A percentile compares a stretch with the other conserved stretches of the same genome.
phyloP scores from a whole-genome alignment of 192 early-diverging fungal species.

The Funneliformis geosporum region DNA sequence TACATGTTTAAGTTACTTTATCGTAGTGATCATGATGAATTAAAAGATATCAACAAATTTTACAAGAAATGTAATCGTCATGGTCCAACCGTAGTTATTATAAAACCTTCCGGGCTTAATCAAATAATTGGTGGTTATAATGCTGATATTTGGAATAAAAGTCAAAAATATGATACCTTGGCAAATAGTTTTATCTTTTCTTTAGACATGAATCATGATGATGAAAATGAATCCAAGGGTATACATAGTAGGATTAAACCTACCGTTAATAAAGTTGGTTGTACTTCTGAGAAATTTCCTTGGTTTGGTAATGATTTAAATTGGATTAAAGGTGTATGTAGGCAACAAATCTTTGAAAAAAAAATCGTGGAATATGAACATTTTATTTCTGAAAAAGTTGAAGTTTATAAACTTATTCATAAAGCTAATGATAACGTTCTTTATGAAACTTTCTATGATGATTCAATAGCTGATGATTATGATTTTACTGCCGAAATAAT shows the following conservation, averaged over 20 bases:
- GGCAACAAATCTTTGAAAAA: not conserved
- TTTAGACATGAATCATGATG: not conserved
- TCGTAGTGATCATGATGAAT: conserved; percentile 14
- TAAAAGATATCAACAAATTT: not conserved
- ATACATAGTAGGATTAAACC: not conserved
- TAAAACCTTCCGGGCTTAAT: not conserved
- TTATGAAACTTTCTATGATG: not conserved
- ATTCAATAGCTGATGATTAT: not conserved
- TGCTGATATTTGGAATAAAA: not conserved
- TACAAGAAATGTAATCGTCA: not conserved
- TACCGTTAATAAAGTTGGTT: not conserved
- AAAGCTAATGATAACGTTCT: not conserved
- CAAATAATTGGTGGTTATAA: conserved; percentile 26
- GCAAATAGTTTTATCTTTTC: conserved; percentile 20
- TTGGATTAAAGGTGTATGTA: not conserved
- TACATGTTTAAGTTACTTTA: conserved; percentile 8
- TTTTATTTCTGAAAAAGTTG: not conserved
- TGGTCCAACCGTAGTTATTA: conserved; percentile 14
- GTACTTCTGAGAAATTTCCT: not conserved
- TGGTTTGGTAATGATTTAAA: not conserved
- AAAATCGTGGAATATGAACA: not conserved
- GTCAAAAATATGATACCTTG: not conserved
- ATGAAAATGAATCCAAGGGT: not conserved
- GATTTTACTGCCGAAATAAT: not conserved
- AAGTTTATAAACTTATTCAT: not conserved